Evolutionary conservation across 768 basidiomycete genomes (phyloP), one percentile per base, ranked within the genome.

Genomic region (Amanita subjunquillea): DNA sequence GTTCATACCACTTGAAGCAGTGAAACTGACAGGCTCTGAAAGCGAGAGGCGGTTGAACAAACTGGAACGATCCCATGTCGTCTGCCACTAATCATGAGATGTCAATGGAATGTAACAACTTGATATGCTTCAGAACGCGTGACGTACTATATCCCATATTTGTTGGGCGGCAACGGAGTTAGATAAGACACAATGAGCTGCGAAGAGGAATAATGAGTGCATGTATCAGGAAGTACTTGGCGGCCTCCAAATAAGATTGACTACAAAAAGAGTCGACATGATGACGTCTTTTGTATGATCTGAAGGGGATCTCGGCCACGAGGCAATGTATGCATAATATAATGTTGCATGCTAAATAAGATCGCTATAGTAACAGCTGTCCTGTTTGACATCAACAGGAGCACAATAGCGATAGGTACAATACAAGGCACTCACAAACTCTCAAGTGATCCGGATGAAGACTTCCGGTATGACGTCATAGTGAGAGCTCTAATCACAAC

Each of bases 1-100:
- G 37, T 72, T 74, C 4, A 76, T 48, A 0, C 83, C 78, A 5
- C 82, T 79, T 17, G 73, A 61, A 4, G 17, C 17, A 17, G 57
- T 70, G 58, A 83, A 85, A 62, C 78, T 79, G 56, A 85, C 80
- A 7, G 78, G 75, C 8, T 71, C 65, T 13, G 72, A 69, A 25
- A 69, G 70, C 4, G 65, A 64, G 1, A 75, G 63, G 4, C 73
- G 76, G 0, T 77, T 78, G 64, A 83, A 76, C 32, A 82, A 72
- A 45, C 68, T 70, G 9, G 71, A 66, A 32, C 72, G 68, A 57
- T 77, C 75, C 76, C 73, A 77, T 10, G 73, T 76, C 29, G 78
- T 82, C 70, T 80, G 77, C 75, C 76, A 82, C 82, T 83, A 50
- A 36, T 4, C 1, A 32, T 10, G 32, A 34, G 23, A 9, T 2